Conservation (phyloP, 2,329 filamentous ascomycete genomes). For the Phyllosticta citrichinensis region DNA sequence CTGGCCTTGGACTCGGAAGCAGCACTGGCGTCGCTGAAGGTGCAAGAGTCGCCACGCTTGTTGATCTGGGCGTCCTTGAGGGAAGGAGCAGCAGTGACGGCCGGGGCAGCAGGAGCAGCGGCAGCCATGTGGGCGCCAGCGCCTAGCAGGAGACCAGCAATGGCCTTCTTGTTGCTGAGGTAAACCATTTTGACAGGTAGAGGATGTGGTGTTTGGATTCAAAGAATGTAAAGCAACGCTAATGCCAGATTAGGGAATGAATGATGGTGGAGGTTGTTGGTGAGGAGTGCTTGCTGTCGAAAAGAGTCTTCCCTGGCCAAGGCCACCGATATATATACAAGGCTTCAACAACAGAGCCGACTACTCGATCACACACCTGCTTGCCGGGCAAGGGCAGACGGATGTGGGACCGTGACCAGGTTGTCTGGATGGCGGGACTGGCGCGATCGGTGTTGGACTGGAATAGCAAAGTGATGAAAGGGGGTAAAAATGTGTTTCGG, state of each 20-base stretch:
- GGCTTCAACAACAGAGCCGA: not conserved
- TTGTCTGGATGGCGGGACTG: not conserved
- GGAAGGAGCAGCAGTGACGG: constrained; percentile 12
- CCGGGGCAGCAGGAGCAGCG: constrained; percentile 1
- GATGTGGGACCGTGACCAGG: not conserved
- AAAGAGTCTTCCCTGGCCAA: not conserved
- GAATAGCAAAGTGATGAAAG: not conserved
- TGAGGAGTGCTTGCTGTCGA: not conserved
- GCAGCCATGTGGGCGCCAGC: constrained; percentile 8
- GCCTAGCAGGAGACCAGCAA: constrained; percentile 4
- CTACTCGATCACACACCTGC: not conserved
- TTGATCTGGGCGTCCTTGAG: constrained; percentile 9
- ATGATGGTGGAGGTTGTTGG: not conserved
- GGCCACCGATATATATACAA: not conserved
- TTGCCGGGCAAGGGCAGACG: not conserved
- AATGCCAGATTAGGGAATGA: not conserved
- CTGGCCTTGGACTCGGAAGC: constrained; percentile 5
- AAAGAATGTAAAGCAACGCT: not conserved
- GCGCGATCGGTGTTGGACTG: not conserved
- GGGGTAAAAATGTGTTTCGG: not conserved
- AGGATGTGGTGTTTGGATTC: not conserved
- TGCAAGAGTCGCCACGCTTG: constrained; percentile 15
- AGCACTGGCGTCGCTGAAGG: constrained; percentile 13
- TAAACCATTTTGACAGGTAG: constrained; percentile 2
- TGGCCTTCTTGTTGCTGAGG: constrained; percentile 5